Evolutionary conservation across 345 rosid genomes (phyloP).

Genomic region (Aethionema arabicum): DNA sequence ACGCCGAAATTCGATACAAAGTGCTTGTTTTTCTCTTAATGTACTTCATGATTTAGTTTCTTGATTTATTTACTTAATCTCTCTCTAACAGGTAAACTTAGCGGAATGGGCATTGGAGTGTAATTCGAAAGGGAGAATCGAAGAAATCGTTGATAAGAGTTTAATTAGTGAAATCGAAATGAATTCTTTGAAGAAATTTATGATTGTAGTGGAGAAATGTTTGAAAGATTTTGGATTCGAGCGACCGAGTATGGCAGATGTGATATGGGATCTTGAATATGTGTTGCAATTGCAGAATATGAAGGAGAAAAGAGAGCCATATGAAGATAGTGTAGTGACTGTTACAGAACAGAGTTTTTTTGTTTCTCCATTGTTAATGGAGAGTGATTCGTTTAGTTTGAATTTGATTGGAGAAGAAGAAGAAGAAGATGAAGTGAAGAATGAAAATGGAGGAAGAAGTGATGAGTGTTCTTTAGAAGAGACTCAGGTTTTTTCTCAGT

Average conservation of each 20-base stretch:
- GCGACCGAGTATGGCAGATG: conserved; percentile 62
- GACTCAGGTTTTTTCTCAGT: neutral
- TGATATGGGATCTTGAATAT: conserved; percentile 45
- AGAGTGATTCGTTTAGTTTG: conserved; percentile 25
- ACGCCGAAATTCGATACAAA: no score
- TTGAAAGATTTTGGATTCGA: conserved; percentile 47
- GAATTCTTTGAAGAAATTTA: conserved; percentile 40
- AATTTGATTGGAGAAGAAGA: conserved; percentile 3
- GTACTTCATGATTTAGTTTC: no score
- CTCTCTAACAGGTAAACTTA: conserved; percentile 24
- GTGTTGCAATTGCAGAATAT: conserved; percentile 26
- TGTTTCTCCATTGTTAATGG: conserved; percentile 22
- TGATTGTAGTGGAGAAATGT: conserved; percentile 57
- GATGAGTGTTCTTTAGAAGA: conserved; percentile 10
- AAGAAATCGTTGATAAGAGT: conserved; percentile 26
- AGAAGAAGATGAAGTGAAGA: neutral
- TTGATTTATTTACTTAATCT: no score
- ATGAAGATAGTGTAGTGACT: conserved; percentile 29
- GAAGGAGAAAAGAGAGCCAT: conserved; percentile 25
- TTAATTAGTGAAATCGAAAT: conserved; percentile 26
- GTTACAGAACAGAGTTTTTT: conserved; percentile 15
- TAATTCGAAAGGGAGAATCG: conserved; percentile 16
- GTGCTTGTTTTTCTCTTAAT: no score
- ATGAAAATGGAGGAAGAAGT: neutral
- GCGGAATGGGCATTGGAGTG: conserved; percentile 29